Conservation (phyloP, 1,284 basidiomycete genomes). For the Malassezia yamatoensis region DNA sequence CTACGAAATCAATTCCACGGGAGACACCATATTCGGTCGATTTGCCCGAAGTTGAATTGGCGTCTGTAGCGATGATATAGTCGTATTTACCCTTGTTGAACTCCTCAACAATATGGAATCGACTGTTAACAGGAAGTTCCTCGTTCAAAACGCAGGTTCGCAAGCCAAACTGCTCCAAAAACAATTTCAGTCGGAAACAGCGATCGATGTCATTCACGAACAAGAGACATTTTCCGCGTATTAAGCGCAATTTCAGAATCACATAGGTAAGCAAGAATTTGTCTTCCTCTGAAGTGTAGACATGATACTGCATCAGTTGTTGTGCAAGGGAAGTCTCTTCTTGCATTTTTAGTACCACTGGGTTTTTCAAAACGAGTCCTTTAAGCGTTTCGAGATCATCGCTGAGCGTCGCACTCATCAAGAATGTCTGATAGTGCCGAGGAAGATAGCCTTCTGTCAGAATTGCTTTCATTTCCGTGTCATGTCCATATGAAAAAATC, state of each 20-base stretch:
- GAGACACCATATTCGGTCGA: constrained; percentile 75
- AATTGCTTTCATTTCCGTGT: constrained; percentile 77
- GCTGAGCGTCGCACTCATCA: constrained; percentile 97
- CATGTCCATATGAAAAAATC: constrained; percentile 88
- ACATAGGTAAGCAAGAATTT: constrained; percentile 92
- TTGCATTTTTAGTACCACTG: constrained; percentile 55
- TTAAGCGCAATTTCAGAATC: constrained; percentile 82
- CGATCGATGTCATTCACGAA: constrained; percentile 97
- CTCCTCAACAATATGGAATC: constrained; percentile 95
- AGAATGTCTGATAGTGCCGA: constrained; percentile 79
- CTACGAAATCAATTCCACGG: constrained; percentile 91
- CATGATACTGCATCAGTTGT: constrained; percentile 38
- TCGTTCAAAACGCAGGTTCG: constrained; percentile 93
- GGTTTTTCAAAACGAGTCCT: constrained; percentile 73
- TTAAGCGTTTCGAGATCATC: constrained; percentile 86
- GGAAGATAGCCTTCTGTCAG: constrained; percentile 64
- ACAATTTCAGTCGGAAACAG: constrained; percentile 85
- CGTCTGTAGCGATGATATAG: constrained; percentile 96
- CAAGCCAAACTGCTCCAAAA: constrained; percentile 94
- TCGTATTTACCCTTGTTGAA: constrained; percentile 98
- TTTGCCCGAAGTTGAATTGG: constrained; percentile 49
- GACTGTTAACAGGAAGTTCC: constrained; percentile 85
- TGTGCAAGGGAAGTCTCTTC: constrained; percentile 21
- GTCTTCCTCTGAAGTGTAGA: constrained; percentile 65
- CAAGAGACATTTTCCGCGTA: constrained; percentile 89